Percentiles rank a stretch among this genome's conserved stretches.
These are phyloP conservation scores for Kluyveromyces lactis DNA, from an alignment of 805 yeast genomes.

Conservation along the genomic window DNA sequence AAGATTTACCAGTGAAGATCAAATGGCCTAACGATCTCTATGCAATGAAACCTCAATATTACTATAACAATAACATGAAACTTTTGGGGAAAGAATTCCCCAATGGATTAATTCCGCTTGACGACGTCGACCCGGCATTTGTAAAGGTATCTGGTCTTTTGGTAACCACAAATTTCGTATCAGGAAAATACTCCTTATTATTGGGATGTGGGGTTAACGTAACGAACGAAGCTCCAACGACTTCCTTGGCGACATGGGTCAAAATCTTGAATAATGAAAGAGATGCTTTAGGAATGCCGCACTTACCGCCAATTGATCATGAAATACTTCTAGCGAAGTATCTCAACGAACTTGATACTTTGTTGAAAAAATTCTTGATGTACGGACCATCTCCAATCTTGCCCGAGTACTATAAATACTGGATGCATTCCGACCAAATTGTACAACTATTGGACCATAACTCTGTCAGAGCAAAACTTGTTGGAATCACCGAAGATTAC, in stretches of 20 bases:
- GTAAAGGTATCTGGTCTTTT: slow-evolving; percentile 78
- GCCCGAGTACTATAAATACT: slow-evolving; percentile 62
- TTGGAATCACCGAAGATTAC: slow-evolving; percentile 77
- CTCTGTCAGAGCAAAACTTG: slow-evolving; percentile 50
- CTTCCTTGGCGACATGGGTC: slow-evolving; percentile 71
- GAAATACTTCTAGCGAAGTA: slow-evolving; percentile 49
- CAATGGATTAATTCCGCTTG: slow-evolving; percentile 31
- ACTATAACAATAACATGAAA: slow-evolving; percentile 23
- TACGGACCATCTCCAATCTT: slow-evolving; percentile 66
- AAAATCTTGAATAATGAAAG: slow-evolving; percentile 50
- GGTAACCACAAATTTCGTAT: slow-evolving; percentile 66
- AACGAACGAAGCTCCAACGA: slow-evolving; percentile 81
- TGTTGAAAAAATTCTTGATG: slow-evolving; percentile 47
- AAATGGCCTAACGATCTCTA: slow-evolving; percentile 98
- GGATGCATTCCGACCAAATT: slow-evolving; percentile 77
- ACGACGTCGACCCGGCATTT: slow-evolving; percentile 55
- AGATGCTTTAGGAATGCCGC: slow-evolving; percentile 31
- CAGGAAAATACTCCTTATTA: slow-evolving; percentile 54
- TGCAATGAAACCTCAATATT: slow-evolving; percentile 56
- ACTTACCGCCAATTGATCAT: slow-evolving; percentile 37
- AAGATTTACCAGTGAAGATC: slow-evolving; percentile 66
- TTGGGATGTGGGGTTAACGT: slow-evolving; percentile 87
- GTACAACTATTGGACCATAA: slow-evolving; percentile 57
- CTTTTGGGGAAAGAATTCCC: slow-evolving; percentile 16
- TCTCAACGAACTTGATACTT: slow-evolving; percentile 54